Evolutionary conservation across 805 yeast species (phyloP), one percentile per base, ranked within the genome.

Genomic region (Zygosaccharomyces gambellarensis): DNA sequence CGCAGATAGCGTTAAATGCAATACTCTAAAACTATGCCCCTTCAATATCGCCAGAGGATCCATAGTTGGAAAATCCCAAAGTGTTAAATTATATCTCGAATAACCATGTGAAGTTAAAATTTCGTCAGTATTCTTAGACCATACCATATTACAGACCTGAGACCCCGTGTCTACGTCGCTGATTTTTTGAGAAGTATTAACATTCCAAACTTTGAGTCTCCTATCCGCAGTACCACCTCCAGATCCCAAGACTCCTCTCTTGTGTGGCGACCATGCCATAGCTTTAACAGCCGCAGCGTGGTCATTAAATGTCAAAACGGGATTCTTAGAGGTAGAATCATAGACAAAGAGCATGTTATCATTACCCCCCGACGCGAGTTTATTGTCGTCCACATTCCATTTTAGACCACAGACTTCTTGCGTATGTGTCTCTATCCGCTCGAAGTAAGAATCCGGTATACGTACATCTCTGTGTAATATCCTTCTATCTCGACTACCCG

Each of bases 161-260:
- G 97, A 88, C 0, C 97, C 97, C 0, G 98, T 89, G 61, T 92
- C 95, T n/a, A 87, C 81, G 57, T 89, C 94, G 59, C 81, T 79
- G 10, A 87, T 62, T 50, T 84, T 79, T 22, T 76, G 65, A 1
- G 97, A 96, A 6, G 85, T 87, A 40, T 83, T 70, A 0, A 96
- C 85, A 65, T 90, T 94, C 98, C 98, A 94, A 22, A 90, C 81
- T 66, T 90, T 87, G 58, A 94, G 85, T 36, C 83, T 78, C 49
- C 92, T 81, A 68, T 94, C 99, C 1, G 95, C 90, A 0, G 98
- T 90, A 32, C 99, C 99, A 17, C 99, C 99, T 12, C 99, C 99
- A 1, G 94, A 80, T 0, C 98, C 98, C 48, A 94, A 68, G 2
- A 90, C 77, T 1, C 98, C 97, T 48, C 97, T 74, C 64, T 89